Percentiles rank a stretch among this genome's conserved stretches.
phyloP scores from a whole-genome alignment of 768 basidiomycete genomes.

The Boletus rufocinnamomeus region DNA sequence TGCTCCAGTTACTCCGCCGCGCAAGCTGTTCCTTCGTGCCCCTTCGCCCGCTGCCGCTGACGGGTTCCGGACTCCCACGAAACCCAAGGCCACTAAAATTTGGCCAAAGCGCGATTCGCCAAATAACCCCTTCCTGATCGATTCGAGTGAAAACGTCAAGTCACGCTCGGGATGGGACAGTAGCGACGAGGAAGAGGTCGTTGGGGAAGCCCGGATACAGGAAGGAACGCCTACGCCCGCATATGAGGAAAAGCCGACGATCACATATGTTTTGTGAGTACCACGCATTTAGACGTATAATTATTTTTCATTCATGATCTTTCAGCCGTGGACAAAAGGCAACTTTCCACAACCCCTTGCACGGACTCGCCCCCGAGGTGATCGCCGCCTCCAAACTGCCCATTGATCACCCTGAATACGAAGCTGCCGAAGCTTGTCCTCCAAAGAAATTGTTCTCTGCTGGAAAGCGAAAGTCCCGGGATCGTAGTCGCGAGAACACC shows the following conservation, averaged over 20 bases:
- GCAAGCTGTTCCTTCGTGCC: slow-evolving; percentile 24
- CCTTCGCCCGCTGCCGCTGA: slow-evolving; percentile 18
- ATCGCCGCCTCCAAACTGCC: slow-evolving; percentile 52
- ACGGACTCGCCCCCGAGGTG: slow-evolving; percentile 47
- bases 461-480: slow-evolving; percentile 32
- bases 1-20: slow-evolving; percentile 29
- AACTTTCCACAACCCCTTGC: slow-evolving; percentile 63
- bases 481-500: slow-evolving; percentile 24
- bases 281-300: not conserved
- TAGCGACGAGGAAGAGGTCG: slow-evolving; percentile 37
- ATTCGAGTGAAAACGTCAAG: slow-evolving; percentile 27
- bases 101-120: slow-evolving; percentile 60
- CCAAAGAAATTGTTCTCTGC: slow-evolving; percentile 57
- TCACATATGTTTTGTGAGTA: slow-evolving; percentile 76
- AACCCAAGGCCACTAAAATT: slow-evolving; percentile 38
- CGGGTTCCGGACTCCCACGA: slow-evolving; percentile 42
- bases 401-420: slow-evolving; percentile 64
- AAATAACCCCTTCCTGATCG: slow-evolving; percentile 68
- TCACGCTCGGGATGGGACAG: slow-evolving; percentile 33
- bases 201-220: slow-evolving; percentile 36
- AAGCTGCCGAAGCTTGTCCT: slow-evolving; percentile 53
- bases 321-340: slow-evolving; percentile 69
- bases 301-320: slow-evolving; percentile 4
- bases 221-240: slow-evolving; percentile 40
- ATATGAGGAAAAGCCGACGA: slow-evolving; percentile 56